phyloP scores from a whole-genome alignment of 345 rosid species.

The Isatis tinctoria region DNA sequence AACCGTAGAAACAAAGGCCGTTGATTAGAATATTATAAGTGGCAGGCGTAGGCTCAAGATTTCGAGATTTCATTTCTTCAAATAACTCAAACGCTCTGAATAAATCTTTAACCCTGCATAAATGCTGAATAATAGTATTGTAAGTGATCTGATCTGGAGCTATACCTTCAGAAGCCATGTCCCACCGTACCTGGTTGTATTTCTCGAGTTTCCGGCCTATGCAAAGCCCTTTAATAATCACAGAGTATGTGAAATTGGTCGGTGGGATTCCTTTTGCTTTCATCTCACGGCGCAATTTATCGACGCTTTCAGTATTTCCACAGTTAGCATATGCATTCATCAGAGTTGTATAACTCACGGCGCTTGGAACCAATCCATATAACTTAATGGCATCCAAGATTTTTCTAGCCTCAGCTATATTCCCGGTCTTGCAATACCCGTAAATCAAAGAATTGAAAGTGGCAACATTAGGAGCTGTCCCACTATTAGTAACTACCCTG shows the following conservation, averaged over 20 bases:
- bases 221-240: conserved; percentile 63
- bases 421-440: conserved; percentile 49
- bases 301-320: conserved; percentile 35
- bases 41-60: conserved; percentile 49
- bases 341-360: conserved; percentile 62
- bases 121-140: conserved; percentile 51
- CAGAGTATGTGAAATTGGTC: conserved; percentile 59
- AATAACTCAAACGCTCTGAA: conserved; percentile 41
- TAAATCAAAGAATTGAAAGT: conserved; percentile 69
- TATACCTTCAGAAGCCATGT: conserved; percentile 49
- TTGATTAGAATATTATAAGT: conserved; percentile 60
- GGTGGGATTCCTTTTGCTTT: conserved; percentile 35
- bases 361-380: conserved; percentile 50
- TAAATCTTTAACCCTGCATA: conserved; percentile 40
- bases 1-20: conserved; percentile 49
- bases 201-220: conserved; percentile 40
- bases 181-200: conserved; percentile 33
- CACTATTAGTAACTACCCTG: conserved; percentile 34
- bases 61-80: conserved; percentile 39
- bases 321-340: conserved; percentile 64
- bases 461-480: conserved; percentile 49
- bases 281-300: conserved; percentile 53
- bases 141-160: conserved; percentile 60
- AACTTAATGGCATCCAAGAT: conserved; percentile 42
- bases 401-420: conserved; percentile 42